These are phyloP conservation scores for Waltergamsia citrina DNA, from an alignment of 2,329 filamentous ascomycete genomes.

Conservation along the genomic window DNA sequence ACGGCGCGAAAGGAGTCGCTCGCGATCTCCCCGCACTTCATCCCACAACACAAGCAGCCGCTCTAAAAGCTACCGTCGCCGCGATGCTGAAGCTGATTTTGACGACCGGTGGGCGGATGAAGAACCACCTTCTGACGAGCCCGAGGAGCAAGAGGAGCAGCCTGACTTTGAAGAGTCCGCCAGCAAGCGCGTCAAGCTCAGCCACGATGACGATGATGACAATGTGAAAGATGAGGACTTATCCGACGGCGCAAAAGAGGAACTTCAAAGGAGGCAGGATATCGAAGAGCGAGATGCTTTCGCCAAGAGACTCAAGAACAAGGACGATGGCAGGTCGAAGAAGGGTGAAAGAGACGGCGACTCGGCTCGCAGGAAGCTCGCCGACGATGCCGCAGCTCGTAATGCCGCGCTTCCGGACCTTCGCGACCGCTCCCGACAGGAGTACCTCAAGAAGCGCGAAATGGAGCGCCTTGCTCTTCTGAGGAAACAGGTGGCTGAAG, in stretches of 20 bases:
- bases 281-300: slow-evolving; percentile 71
- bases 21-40: slow-evolving; percentile 18
- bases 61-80: slow-evolving; percentile 32
- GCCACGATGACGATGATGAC: slow-evolving; percentile 37
- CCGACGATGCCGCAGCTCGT: slow-evolving; percentile 51
- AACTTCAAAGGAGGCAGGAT: slow-evolving; percentile 54
- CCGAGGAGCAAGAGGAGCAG: slow-evolving; percentile 30
- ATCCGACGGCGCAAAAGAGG: slow-evolving; percentile 49
- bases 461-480: slow-evolving; percentile 77
- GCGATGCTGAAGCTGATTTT: slow-evolving; percentile 40
- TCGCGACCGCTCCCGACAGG: slow-evolving; percentile 75
- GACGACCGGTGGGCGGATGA: slow-evolving; percentile 80
- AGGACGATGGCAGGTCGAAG: slow-evolving; percentile 62
- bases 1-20: slow-evolving; percentile 14
- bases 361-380: slow-evolving; percentile 41
- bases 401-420: slow-evolving; percentile 70
- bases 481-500: slow-evolving; percentile 82
- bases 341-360: slow-evolving; percentile 51
- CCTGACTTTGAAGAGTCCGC: slow-evolving; percentile 59
- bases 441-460: slow-evolving; percentile 90
- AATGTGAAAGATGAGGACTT: slow-evolving; percentile 42
- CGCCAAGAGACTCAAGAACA: slow-evolving; percentile 62
- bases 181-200: slow-evolving; percentile 59
- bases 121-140: slow-evolving; percentile 38
- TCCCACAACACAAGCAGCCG: slow-evolving; percentile 15